Evolutionary conservation across 345 rosid species (phyloP).

Genomic region (Acer yangbiense): DNA sequence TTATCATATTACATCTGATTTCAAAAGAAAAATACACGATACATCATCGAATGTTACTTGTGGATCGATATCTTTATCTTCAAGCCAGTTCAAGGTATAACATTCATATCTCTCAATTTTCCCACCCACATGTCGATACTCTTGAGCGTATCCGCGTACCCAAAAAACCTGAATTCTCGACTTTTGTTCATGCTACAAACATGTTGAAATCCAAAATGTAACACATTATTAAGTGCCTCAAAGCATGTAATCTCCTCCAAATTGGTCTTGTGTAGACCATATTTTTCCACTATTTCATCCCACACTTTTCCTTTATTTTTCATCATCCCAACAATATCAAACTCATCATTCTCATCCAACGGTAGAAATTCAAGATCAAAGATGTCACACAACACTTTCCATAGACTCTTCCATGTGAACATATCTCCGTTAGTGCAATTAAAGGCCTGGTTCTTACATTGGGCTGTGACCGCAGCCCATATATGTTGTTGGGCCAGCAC

Average conservation of each 20-base stretch:
- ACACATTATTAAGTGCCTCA: slow-evolving; percentile 17
- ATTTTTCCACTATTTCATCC: slow-evolving; percentile 40
- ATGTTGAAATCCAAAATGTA: slow-evolving; percentile 38
- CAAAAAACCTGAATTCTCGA: slow-evolving; percentile 38
- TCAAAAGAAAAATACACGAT: no score
- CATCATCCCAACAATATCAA: slow-evolving; percentile 29
- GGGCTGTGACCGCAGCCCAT: slow-evolving; percentile 28
- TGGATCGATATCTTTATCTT: no score
- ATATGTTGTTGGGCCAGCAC: slow-evolving; percentile 36
- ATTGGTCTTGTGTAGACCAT: slow-evolving; percentile 33
- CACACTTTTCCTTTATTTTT: slow-evolving; percentile 26
- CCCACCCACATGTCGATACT: slow-evolving; percentile 33
- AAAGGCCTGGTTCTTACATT: slow-evolving; percentile 36
- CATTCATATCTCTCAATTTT: slow-evolving; percentile 38
- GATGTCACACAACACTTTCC: slow-evolving; percentile 29
- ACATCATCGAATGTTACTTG: no score
- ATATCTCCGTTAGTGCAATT: slow-evolving; percentile 42
- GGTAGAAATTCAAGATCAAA: slow-evolving; percentile 33
- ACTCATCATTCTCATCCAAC: slow-evolving; percentile 32
- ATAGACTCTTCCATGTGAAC: slow-evolving; percentile 34
- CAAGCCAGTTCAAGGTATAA: slow-evolving; percentile 22
- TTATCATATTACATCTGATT: no score
- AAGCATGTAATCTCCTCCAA: slow-evolving; percentile 35
- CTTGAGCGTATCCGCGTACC: slow-evolving; percentile 25
- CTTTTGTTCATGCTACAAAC: slow-evolving; percentile 49